Base-by-base conservation (phyloP, 148 eudicot genomes). In the Heliamphora exappendiculata region DNA sequence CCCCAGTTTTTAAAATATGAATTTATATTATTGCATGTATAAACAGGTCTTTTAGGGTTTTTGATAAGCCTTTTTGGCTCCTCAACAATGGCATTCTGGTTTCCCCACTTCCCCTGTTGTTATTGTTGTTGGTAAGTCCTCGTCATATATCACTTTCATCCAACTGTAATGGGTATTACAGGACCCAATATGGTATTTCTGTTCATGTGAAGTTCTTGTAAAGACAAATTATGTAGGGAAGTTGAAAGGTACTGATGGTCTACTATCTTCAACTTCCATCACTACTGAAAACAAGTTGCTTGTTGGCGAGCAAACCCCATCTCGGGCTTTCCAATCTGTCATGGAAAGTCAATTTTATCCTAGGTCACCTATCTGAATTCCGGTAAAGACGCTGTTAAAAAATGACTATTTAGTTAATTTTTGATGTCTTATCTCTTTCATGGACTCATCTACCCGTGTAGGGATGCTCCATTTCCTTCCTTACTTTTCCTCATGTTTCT, bases 121-220 rank as follows among this genome's bases (percentile, higher is more conserved):
- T 45, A 9, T 42, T 34, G 22, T 66, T 78, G 7, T 67, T 67
- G 19, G 57, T 64, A 19, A 26, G 4, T 47, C 63, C 20, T 73
- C 76, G 11, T 58, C 37, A 39, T 65, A 50, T 68, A 45, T 74
- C 63, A 19, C 73, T 79, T 68, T 79, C 82, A 58, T 79, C 70
- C 70, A 79, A 79, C 82, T 69, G 68, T 65, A 58, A 79, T 53
- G 55, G 66, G 57, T 66, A 11, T 54, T 79, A 41, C 55, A 19
- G 37, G 74, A n/a, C 33, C 73, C 37, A 67, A 22, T 31, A 16
- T 78, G 72, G 22, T 50, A n/a, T 75, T 31, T 58, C 49, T 28
- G 33, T 58, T 57, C 13, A 79, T 20, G 29, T 49, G 29, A 73
- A 28, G 20, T 33, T 22, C 26, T 41, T 74, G 45, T 65, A 37